phyloP scores from a whole-genome alignment of 805 yeast genomes.

The Ogataea dorogensis region DNA sequence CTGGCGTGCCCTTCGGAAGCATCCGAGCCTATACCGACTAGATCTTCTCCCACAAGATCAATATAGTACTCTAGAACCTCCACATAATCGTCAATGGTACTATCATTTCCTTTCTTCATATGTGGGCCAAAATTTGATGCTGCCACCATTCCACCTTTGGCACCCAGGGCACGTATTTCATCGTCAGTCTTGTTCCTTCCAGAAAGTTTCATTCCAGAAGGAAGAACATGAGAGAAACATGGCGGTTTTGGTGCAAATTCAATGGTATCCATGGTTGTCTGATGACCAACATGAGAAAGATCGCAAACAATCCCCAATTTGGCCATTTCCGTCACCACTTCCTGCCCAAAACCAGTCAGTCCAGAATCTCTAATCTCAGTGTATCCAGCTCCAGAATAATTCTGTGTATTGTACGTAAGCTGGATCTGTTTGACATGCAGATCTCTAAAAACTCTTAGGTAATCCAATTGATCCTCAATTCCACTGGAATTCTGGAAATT shows the following conservation, averaged over 20 bases:
- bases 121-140: constrained; percentile 24
- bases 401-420: constrained; percentile 22
- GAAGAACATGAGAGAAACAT: constrained; percentile 21
- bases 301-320: constrained; percentile 50
- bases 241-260: constrained; percentile 33
- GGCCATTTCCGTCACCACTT: constrained; percentile 45
- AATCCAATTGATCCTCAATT: constrained; percentile 22
- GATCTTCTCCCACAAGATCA: constrained; percentile 44
- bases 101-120: constrained; percentile 25
- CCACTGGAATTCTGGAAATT: constrained; percentile 23
- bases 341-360: constrained; percentile 39
- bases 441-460: constrained; percentile 20
- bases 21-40: constrained; percentile 50
- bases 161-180: constrained; percentile 22
- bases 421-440: constrained; percentile 21
- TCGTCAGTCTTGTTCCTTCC: constrained; percentile 24
- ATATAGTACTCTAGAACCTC: constrained; percentile 42
- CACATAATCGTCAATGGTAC: constrained; percentile 45
- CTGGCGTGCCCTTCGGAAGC: constrained; percentile 30
- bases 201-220: constrained; percentile 18
- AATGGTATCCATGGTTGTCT: constrained; percentile 44
- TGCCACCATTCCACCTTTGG: constrained; percentile 22
- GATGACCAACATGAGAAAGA: constrained; percentile 45
- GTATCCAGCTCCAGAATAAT: constrained; percentile 24
- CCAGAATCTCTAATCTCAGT: constrained; percentile 33